Evolutionary conservation across 345 rosid genomes (phyloP).

Genomic region (Euphorbia lathyris): DNA sequence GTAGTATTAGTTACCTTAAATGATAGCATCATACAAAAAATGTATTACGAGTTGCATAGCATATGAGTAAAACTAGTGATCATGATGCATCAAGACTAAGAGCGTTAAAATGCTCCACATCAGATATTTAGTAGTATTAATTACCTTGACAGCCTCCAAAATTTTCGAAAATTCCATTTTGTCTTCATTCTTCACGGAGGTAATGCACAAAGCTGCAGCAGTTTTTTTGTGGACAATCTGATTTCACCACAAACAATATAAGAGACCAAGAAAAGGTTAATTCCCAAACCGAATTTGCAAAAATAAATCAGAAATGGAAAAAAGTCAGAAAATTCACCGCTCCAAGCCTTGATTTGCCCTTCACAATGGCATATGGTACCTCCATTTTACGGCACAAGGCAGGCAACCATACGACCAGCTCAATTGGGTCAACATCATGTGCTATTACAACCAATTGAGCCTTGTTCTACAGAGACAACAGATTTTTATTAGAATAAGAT

Average conservation of each 20-base stretch:
- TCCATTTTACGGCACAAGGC: slow-evolving; percentile 84
- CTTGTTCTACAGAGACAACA: slow-evolving; percentile 45
- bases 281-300: neutral
- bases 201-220: slow-evolving; percentile 65
- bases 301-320: neutral
- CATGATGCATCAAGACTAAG: too few relatives aligned
- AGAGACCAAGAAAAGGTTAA: neutral
- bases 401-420: slow-evolving; percentile 81
- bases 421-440: slow-evolving; percentile 82
- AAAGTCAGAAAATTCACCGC: slow-evolving; percentile 31
- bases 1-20: too few relatives aligned
- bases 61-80: too few relatives aligned
- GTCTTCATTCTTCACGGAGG: slow-evolving; percentile 71
- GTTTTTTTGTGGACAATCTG: slow-evolving; percentile 80
- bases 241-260: neutral
- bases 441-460: slow-evolving; percentile 81
- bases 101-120: too few relatives aligned
- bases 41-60: too few relatives aligned
- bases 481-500: neutral
- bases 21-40: too few relatives aligned
- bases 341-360: slow-evolving; percentile 74
- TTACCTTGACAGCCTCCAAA: slow-evolving; percentile 74
- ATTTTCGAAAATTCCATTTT: slow-evolving; percentile 70
- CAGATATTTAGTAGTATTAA: too few relatives aligned
- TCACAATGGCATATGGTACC: slow-evolving; percentile 74